Evolutionary conservation across 1,139 yeast species (phyloP).

Genomic region (Candida freyschussii): DNA sequence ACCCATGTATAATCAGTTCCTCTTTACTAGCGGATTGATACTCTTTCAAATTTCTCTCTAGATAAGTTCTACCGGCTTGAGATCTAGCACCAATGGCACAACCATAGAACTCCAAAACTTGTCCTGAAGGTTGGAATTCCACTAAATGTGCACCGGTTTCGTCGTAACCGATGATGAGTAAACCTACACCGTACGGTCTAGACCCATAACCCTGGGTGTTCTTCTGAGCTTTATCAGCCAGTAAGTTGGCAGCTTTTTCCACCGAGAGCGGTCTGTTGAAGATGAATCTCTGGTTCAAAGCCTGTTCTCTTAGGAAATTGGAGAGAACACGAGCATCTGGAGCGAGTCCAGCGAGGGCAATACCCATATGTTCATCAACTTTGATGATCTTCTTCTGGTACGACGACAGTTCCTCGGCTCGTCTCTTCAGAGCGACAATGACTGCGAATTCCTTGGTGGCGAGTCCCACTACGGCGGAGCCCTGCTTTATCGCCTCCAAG

Average conservation of each 20-base stretch:
- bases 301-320: conserved; percentile 84
- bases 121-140: conserved; percentile 96
- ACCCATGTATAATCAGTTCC: conserved; percentile 78
- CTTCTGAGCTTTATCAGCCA: conserved; percentile 95
- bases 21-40: conserved; percentile 60
- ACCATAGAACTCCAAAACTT: conserved; percentile 85
- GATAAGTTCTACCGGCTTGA: conserved; percentile 94
- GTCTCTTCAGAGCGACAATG: conserved; percentile 87
- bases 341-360: conserved; percentile 95
- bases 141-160: conserved; percentile 90
- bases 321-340: conserved; percentile 96
- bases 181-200: conserved; percentile 97
- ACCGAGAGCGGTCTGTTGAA: conserved; percentile 86
- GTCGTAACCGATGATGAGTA: conserved; percentile 87
- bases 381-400: conserved; percentile 91
- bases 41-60: conserved; percentile 76
- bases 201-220: conserved; percentile 96
- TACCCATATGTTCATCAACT: conserved; percentile 89
- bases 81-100: conserved; percentile 98
- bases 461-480: conserved; percentile 94
- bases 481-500: conserved; percentile 95
- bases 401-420: conserved; percentile 95
- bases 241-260: conserved; percentile 74
- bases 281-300: conserved; percentile 81
- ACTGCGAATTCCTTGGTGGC: conserved; percentile 85